Percentiles rank a stretch among this genome's conserved stretches.
These are phyloP conservation scores for Tolypocladium capitatum DNA, from an alignment of 2,329 filamentous ascomycete genomes.

Conservation along the genomic window DNA sequence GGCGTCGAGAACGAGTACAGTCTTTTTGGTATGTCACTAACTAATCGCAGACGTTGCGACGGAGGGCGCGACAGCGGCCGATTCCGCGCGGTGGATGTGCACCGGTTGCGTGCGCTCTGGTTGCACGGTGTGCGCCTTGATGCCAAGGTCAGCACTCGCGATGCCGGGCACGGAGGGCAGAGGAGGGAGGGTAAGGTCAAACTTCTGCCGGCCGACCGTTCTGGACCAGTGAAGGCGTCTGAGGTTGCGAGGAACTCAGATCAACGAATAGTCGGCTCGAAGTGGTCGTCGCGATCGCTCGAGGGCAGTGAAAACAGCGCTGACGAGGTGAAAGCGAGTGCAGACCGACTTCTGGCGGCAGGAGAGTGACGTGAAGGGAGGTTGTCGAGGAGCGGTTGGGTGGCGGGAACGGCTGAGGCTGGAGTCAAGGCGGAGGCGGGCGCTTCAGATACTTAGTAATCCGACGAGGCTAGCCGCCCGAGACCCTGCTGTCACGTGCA, in stretches of 20 bases:
- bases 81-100: background rate
- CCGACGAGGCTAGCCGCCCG: background rate
- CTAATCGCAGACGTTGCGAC: background rate
- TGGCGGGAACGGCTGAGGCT: conserved; percentile 6
- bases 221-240: conserved; percentile 53
- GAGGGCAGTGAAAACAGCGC: conserved; percentile 6
- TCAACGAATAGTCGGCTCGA: conserved; percentile 24
- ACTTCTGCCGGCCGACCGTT: conserved; percentile 22
- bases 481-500: too few relatives aligned
- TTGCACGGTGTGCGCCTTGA: background rate
- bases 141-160: background rate
- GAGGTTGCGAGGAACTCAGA: conserved; percentile 21
- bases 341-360: conserved; percentile 21
- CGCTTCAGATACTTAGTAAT: background rate
- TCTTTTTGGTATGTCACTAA: background rate
- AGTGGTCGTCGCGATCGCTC: conserved; percentile 15
- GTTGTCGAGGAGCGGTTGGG: conserved; percentile 12
- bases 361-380: conserved; percentile 14
- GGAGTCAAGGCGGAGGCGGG: background rate
- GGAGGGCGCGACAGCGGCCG: background rate
- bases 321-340: conserved; percentile 12
- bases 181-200: background rate
- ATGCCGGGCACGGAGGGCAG: background rate
- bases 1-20: background rate
- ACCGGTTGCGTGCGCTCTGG: background rate